Evolutionary conservation across 345 rosid genomes (phyloP).

Genomic region (Lumnitzera racemosa): DNA sequence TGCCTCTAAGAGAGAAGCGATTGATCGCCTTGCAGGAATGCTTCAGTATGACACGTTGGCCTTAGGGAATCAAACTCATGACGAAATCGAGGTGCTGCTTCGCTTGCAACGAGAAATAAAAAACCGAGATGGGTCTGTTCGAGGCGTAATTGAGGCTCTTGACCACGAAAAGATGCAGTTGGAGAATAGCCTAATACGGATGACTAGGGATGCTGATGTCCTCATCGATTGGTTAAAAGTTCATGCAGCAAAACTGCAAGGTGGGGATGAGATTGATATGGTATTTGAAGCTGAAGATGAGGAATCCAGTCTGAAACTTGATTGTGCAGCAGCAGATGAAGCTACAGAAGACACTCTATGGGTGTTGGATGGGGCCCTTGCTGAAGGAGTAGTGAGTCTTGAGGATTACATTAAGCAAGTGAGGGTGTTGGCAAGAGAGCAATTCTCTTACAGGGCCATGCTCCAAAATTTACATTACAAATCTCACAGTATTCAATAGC

Average conservation of each 20-base stretch:
- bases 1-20: constrained; percentile 47
- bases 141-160: constrained; percentile 20
- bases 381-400: constrained; percentile 23
- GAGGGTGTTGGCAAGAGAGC: constrained; percentile 65
- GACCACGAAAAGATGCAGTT: constrained; percentile 30
- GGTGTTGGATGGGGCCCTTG: constrained; percentile 44
- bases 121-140: constrained; percentile 8
- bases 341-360: constrained; percentile 56
- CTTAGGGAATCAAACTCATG: constrained; percentile 14
- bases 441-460: constrained; percentile 25
- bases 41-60: constrained; percentile 42
- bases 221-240: constrained; percentile 37
- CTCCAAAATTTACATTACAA: constrained; percentile 3
- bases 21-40: constrained; percentile 52
- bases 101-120: constrained; percentile 28
- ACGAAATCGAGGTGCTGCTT: constrained; percentile 35
- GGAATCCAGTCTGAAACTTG: constrained; percentile 18
- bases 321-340: constrained; percentile 30
- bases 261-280: constrained; percentile 8
- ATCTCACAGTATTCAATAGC: no score
- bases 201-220: constrained; percentile 19
- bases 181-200: constrained; percentile 15
- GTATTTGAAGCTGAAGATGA: constrained; percentile 26
- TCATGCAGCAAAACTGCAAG: constrained; percentile 4
- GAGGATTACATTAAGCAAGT: constrained; percentile 50